Evolutionary conservation across 2,329 filamentous ascomycete genomes (phyloP).

Genomic region (Periconia sp.): DNA sequence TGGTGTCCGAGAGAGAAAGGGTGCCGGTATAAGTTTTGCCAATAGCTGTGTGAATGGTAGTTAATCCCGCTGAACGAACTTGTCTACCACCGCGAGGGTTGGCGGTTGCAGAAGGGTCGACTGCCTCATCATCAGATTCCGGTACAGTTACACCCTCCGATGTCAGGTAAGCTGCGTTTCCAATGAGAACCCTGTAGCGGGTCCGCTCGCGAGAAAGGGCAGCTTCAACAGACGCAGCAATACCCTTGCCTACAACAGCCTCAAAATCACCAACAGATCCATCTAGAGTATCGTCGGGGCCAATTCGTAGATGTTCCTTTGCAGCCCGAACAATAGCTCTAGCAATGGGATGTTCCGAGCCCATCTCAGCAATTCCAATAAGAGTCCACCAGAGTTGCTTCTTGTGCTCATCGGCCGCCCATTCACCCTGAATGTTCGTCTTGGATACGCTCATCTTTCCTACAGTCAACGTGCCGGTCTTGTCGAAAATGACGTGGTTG

Average conservation of each 20-base stretch:
- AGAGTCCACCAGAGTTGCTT: constrained; percentile 91
- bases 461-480: constrained; percentile 91
- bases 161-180: constrained; percentile 76
- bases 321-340: constrained; percentile 78
- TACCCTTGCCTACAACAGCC: constrained; percentile 79
- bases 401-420: constrained; percentile 69
- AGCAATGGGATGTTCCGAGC: constrained; percentile 95
- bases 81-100: constrained; percentile 41
- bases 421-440: constrained; percentile 65
- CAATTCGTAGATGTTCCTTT: constrained; percentile 73
- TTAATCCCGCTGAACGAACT: constrained; percentile 65
- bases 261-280: constrained; percentile 85
- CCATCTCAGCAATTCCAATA: constrained; percentile 91
- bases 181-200: constrained; percentile 78
- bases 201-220: constrained; percentile 65
- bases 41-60: constrained; percentile 89
- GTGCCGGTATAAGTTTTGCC: constrained; percentile 79
- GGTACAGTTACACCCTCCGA: constrained; percentile 70
- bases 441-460: constrained; percentile 93
- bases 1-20: constrained; percentile 81
- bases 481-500: constrained; percentile 88
- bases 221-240: constrained; percentile 80
- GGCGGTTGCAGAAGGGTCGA: constrained; percentile 33
- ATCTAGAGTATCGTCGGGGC: constrained; percentile 72
- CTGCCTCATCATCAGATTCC: constrained; percentile 55